Conservation (phyloP, 495 filamentous ascomycete genomes). For the Bryoglossum gracile region DNA sequence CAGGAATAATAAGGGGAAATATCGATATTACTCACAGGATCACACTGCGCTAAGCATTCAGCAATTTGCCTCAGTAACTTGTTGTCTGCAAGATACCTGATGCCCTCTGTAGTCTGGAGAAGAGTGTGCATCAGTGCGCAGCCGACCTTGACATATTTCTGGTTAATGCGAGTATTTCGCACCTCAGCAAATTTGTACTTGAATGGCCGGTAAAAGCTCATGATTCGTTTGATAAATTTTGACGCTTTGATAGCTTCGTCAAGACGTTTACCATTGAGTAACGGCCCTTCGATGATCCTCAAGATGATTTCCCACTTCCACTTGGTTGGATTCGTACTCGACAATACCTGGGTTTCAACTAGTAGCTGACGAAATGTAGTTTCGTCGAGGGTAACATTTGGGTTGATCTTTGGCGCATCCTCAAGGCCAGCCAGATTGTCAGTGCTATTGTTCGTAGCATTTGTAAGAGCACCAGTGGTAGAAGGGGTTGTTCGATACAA, state of each 20-base stretch:
- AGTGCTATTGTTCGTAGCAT: conserved; percentile 33
- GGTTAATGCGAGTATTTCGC: conserved; percentile 81
- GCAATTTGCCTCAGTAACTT: conserved; percentile 90
- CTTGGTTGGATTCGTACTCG: conserved; percentile 77
- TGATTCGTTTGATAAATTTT: conserved; percentile 89
- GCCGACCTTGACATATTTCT: conserved; percentile 86
- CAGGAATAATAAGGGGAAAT: background rate
- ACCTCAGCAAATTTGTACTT: conserved; percentile 89
- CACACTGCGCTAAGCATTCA: conserved; percentile 90
- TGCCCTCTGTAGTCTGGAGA: conserved; percentile 75
- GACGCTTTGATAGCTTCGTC: conserved; percentile 92
- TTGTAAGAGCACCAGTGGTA: conserved; percentile 31
- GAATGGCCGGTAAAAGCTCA: conserved; percentile 94
- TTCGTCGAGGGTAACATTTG: conserved; percentile 75
- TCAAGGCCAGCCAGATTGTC: conserved; percentile 31
- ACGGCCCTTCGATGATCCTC: conserved; percentile 84
- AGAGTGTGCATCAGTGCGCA: conserved; percentile 82
- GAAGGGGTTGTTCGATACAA: conserved; percentile 67
- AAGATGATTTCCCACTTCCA: conserved; percentile 96
- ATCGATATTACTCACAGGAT: conserved; percentile 43
- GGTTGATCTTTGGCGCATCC: conserved; percentile 65
- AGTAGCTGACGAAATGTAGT: conserved; percentile 76
- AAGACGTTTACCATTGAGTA: conserved; percentile 84
- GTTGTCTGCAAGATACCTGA: conserved; percentile 77
- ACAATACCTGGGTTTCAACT: conserved; percentile 79